Percentiles rank a stretch among this genome's conserved stretches.
phyloP scores from a whole-genome alignment of 495 filamentous ascomycete species.

The Pseudotulostoma volvatum region DNA sequence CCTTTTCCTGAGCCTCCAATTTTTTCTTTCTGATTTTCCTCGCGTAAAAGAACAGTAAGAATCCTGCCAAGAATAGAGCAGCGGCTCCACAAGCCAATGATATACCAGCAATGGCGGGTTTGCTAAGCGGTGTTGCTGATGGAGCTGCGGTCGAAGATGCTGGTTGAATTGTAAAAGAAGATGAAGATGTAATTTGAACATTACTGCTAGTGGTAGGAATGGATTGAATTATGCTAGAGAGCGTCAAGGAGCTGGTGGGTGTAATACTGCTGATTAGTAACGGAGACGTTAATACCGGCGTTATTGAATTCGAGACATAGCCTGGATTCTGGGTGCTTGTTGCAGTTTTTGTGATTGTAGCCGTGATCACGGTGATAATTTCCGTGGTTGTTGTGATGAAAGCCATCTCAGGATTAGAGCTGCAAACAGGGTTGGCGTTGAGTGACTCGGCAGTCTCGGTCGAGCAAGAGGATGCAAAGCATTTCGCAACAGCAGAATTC shows the following conservation, averaged over 20 bases:
- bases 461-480: conserved; percentile 34
- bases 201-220: not conserved
- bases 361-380: conserved; percentile 21
- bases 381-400: conserved; percentile 46
- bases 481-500: conserved; percentile 51
- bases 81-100: conserved; percentile 27
- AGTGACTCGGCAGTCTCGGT: conserved; percentile 9
- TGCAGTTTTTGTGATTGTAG: too few species aligned
- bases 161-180: conserved; percentile 4
- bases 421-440: conserved; percentile 43
- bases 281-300: not conserved
- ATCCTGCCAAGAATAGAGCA: conserved; percentile 22
- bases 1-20: conserved; percentile 8
- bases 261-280: conserved; percentile 1
- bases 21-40: conserved; percentile 17
- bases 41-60: conserved; percentile 21
- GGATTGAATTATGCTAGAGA: not conserved
- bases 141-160: conserved; percentile 5
- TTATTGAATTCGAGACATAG: conserved; percentile 1
- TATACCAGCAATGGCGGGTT: conserved; percentile 25
- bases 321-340: too few species aligned
- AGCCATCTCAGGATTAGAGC: conserved; percentile 34
- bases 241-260: conserved; percentile 1
- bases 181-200: not conserved
- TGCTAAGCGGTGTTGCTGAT: conserved; percentile 10